phyloP scores from a whole-genome alignment of 495 filamentous ascomycete genomes.

The Penicillium bovifimosum region DNA sequence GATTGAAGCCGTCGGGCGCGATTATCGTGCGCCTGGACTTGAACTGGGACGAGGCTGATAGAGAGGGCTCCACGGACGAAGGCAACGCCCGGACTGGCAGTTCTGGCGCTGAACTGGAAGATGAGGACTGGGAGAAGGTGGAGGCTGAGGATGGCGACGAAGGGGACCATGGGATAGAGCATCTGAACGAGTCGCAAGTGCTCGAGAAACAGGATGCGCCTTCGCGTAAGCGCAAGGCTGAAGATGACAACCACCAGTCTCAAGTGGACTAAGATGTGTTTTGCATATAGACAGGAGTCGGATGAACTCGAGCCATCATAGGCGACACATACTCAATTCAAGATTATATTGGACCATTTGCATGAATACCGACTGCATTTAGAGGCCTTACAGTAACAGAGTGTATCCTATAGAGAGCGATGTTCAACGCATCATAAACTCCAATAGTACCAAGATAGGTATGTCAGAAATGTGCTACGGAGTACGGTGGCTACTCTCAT shows the following conservation, averaged over 20 bases:
- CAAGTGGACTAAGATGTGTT: conserved; percentile 10
- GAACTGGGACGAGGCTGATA: conserved; percentile 16
- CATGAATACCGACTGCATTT: no score
- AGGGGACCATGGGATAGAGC: conserved; percentile 33
- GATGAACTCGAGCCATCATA: no score
- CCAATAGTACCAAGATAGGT: no score
- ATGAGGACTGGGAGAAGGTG: conserved; percentile 45
- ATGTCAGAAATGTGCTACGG: no score
- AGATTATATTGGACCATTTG: no score
- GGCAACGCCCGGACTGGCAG: background rate
- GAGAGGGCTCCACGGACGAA: background rate
- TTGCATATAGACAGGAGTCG: no score
- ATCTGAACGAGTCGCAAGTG: conserved; percentile 27
- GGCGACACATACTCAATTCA: no score
- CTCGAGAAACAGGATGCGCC: conserved; percentile 24
- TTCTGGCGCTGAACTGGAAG: conserved; percentile 12
- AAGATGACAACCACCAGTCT: conserved; percentile 19
- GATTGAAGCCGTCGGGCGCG: conserved; percentile 73
- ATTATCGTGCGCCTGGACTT: conserved; percentile 60
- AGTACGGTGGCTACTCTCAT: no score
- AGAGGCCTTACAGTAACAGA: no score
- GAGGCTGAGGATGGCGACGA: conserved; percentile 38
- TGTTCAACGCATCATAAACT: no score
- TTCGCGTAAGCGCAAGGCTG: conserved; percentile 38
- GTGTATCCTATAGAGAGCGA: no score